Evolutionary conservation across 305 asterid species (phyloP).

Genomic region (Petunia hybrid): DNA sequence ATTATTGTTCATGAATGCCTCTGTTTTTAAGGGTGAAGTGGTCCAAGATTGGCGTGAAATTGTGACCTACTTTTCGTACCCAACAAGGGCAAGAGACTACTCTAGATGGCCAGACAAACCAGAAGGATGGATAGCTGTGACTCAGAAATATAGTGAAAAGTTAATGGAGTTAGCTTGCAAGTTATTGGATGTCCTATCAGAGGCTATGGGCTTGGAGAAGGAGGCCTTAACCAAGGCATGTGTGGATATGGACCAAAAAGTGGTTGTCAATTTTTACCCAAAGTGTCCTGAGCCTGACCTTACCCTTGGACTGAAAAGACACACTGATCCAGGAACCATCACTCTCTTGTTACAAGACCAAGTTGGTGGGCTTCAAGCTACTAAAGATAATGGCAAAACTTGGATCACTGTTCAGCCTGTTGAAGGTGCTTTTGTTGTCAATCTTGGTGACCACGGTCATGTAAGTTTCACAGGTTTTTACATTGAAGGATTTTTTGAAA

Average conservation of each 20-base stretch:
- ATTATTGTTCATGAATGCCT: background rate
- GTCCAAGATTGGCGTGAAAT: conserved; percentile 85
- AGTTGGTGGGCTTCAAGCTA: conserved; percentile 93
- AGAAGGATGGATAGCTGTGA: conserved; percentile 60
- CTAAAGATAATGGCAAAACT: conserved; percentile 76
- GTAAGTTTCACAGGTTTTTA: conserved; percentile 46
- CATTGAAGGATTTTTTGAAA: background rate
- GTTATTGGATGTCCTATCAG: conserved; percentile 62
- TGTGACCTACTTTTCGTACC: conserved; percentile 75
- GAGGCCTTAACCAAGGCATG: conserved; percentile 71
- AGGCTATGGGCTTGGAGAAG: conserved; percentile 67
- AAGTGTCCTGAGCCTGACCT: conserved; percentile 82
- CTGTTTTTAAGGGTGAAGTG: conserved; percentile 59
- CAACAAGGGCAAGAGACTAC: conserved; percentile 64
- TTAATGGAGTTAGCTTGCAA: conserved; percentile 63
- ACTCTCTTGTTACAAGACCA: conserved; percentile 83
- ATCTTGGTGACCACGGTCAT: conserved; percentile 88
- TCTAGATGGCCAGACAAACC: conserved; percentile 83
- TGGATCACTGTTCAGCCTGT: conserved; percentile 95
- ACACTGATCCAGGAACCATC: conserved; percentile 92
- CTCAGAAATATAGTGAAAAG: conserved; percentile 59
- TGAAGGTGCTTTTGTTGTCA: conserved; percentile 84
- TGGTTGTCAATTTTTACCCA: conserved; percentile 81
- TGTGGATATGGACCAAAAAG: conserved; percentile 71
- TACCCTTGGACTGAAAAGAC: conserved; percentile 81